Evolutionary conservation across 108 stramenopile species (phyloP).

Genomic region (Schizochytrium sp.): DNA sequence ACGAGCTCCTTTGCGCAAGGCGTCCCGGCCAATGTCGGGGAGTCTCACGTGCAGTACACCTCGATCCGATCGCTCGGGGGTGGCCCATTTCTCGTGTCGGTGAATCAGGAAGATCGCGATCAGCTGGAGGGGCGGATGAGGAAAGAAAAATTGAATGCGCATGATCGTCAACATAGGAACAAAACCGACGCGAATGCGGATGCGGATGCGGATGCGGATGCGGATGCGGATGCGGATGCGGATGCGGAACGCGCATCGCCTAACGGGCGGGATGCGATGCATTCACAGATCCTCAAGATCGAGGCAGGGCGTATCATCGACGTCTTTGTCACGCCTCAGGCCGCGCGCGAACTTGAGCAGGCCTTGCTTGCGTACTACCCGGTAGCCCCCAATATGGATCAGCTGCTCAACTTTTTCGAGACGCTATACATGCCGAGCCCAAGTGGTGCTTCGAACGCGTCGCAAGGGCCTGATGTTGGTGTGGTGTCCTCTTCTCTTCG

Average conservation of each 20-base stretch:
- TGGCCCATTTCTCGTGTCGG: neutral
- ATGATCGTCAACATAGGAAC: neutral
- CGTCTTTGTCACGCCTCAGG: constrained; percentile 7
- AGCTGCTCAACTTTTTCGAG: constrained; percentile 7
- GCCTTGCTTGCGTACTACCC: neutral
- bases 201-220: neutral
- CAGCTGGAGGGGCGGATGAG: neutral
- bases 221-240: no score
- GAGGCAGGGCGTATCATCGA: neutral
- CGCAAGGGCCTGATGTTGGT: no score
- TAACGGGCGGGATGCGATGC: neutral
- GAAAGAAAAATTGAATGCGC: neutral
- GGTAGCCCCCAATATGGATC: neutral
- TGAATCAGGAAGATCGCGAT: neutral
- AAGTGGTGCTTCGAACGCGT: no score
- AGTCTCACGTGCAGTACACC: neutral
- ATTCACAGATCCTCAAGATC: neutral
- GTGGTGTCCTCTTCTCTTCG: neutral
- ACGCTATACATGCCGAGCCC: neutral
- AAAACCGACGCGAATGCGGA: neutral
- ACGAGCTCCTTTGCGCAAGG: neutral
- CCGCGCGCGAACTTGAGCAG: neutral
- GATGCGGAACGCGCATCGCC: no score
- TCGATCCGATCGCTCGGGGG: neutral
- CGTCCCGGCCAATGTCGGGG: neutral